Base-by-base conservation (phyloP, 2,329 filamentous ascomycete genomes). In the Bertia moriformis region DNA sequence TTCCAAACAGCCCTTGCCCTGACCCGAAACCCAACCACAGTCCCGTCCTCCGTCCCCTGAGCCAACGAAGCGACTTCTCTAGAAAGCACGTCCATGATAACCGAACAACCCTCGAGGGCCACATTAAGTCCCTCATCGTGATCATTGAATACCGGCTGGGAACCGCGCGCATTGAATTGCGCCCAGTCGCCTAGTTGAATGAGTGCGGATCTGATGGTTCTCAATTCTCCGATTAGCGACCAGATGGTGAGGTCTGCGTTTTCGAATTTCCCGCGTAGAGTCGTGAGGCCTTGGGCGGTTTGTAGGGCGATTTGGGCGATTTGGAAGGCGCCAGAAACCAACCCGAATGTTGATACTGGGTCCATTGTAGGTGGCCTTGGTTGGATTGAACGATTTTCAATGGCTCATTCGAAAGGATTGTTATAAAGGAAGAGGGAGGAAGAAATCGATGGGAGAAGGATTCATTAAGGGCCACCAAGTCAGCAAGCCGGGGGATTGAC, bases 221-320 rank as follows among this genome's bases (percentile, higher is more conserved):
- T 49, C 36, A 61, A 45, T 43, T 60, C 53, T 14, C 46, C 44
- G 29, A 60, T 54, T 27, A 61, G 51, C 18, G 53, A 52, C 24
- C 48, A 48, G 32, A 61, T 58, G 14, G 56, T 59, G 38, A 56
- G 44, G 40, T 60, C 57, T 29, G 58, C 56, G 42, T 57, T 51
- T 17, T 45, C 43, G 40, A 53, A 59, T 50, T 52, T 58, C 14
- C 51, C 53, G 19, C 47, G 47, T 4, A 60, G 46, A 20, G 52
- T 45, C 4, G 47, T 48, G n/a, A 61, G 46, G 14, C 52, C 52
- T 22, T 49, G 44, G 3, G 55, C 46, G 0, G 54, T 59, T 22
- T 52, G 51, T 3, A 48, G 48, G 36, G 60, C 56, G 19, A 53
- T 46, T 40, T 52, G 50, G 17, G 51, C 45, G 14, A 60, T 53